Base-by-base conservation (phyloP, 495 filamentous ascomycete species). In the Bacidia gigantensis region DNA sequence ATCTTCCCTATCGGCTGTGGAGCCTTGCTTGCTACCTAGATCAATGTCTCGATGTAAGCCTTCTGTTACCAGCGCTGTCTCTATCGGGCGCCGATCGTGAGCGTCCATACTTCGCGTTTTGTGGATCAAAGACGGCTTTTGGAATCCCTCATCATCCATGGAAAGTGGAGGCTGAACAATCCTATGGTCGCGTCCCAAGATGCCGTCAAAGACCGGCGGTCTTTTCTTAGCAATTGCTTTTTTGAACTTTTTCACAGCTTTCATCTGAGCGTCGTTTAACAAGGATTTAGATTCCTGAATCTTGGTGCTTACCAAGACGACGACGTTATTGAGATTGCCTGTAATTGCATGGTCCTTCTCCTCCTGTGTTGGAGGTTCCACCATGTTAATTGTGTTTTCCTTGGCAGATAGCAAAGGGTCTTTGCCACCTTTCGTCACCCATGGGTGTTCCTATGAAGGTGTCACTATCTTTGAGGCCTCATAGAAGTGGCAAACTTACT, bases 271-370 rank as follows among this genome's bases (percentile, higher is more conserved):
- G 39, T 14, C 29, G 58, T 38, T 51, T 25, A 58, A 46, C 35
- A 20, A 38, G 25, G 0, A 40, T 22, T 32, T 21, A 49, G 32
- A 20, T 24, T 22, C 18, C 24, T 24, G 2, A 12, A 18, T 2
- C 42, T 41, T 11, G 9, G 9, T 7, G 67, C 84, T 62, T 78
- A 94, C 89, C 55, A 98, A 82, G 22, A 82, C 82, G 52, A 97
- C 67, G 2, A 96, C 71, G 57, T 89, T 81, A 46, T 76, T 80
- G 70, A 98, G 84, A 56, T 85, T 93, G 9, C 74, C 76, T 0
- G 92, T 97, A 50, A 98, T 95, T 22, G 93, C 93, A 43, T 80
- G 77, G 53, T 92, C 84, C 59, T 94, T 77, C 65, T 98, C 92
- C 49, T 87, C 84, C 48, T 89, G 80, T 25, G 88, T 97, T 2